These are phyloP conservation scores for Salvia miltiorrhiza DNA, from an alignment of 257 asterid species.

Conservation along the genomic window DNA sequence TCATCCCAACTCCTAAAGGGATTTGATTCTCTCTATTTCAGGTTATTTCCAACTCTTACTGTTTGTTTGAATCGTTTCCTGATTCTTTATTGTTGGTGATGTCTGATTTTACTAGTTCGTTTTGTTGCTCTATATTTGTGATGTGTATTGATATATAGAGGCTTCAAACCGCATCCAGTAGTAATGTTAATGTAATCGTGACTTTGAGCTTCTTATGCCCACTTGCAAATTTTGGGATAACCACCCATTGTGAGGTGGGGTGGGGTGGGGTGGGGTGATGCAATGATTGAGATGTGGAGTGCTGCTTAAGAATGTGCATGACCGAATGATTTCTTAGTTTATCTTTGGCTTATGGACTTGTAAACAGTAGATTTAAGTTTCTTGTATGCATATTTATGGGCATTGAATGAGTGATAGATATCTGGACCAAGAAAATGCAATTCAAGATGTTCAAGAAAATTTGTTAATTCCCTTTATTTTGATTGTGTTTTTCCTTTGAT, in stretches of 20 bases:
- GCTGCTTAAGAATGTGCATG: constrained; percentile 15
- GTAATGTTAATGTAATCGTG: background rate
- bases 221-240: background rate
- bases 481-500: background rate
- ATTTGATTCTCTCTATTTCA: constrained; percentile 4
- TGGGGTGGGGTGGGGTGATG: background rate
- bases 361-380: background rate
- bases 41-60: constrained; percentile 11
- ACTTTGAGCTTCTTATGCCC: background rate
- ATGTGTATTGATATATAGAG: background rate
- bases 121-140: background rate
- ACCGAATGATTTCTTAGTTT: constrained; percentile 5
- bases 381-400: background rate
- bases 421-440: background rate
- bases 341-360: background rate
- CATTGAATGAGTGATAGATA: background rate
- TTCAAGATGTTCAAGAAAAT: background rate
- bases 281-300: constrained; percentile 26
- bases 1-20: constrained; percentile 6
- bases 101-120: background rate
- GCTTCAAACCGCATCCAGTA: background rate
- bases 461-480: background rate
- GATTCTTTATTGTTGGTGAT: background rate
- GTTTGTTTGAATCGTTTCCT: constrained; percentile 2
- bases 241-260: background rate